Evolutionary conservation across 345 rosid genomes (phyloP).

Genomic region (Clausena lansium): DNA sequence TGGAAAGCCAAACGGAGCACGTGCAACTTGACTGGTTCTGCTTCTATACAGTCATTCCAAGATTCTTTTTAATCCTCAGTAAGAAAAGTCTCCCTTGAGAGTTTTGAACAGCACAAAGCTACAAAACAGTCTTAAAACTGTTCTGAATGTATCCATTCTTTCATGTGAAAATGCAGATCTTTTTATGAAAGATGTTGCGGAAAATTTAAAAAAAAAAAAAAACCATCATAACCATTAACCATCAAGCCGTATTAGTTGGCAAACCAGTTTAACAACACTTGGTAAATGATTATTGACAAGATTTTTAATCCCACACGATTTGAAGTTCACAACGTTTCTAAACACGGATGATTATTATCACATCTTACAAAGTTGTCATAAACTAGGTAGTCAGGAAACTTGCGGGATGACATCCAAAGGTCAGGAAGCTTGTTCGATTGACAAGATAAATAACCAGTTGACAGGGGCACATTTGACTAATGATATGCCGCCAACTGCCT

Average conservation of each 20-base stretch:
- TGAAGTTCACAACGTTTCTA: neutral
- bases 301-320: neutral
- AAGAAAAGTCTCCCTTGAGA: neutral
- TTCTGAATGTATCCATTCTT: too few relatives aligned
- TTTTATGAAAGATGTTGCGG: too few relatives aligned
- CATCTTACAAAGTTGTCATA: neutral
- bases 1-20: neutral
- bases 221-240: too few relatives aligned
- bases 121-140: neutral
- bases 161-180: too few relatives aligned
- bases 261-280: neutral
- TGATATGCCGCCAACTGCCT: neutral
- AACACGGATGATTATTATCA: neutral
- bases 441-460: neutral
- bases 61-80: neutral
- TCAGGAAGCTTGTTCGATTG: neutral
- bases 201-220: too few relatives aligned
- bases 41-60: neutral
- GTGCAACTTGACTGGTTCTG: neutral
- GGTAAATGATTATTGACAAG: neutral
- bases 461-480: neutral
- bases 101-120: neutral
- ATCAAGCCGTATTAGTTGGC: too few relatives aligned
- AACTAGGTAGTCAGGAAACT: neutral
- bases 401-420: neutral